Conservation (phyloP, 495 filamentous ascomycete genomes). For the Chaetomidium leptoderma region DNA sequence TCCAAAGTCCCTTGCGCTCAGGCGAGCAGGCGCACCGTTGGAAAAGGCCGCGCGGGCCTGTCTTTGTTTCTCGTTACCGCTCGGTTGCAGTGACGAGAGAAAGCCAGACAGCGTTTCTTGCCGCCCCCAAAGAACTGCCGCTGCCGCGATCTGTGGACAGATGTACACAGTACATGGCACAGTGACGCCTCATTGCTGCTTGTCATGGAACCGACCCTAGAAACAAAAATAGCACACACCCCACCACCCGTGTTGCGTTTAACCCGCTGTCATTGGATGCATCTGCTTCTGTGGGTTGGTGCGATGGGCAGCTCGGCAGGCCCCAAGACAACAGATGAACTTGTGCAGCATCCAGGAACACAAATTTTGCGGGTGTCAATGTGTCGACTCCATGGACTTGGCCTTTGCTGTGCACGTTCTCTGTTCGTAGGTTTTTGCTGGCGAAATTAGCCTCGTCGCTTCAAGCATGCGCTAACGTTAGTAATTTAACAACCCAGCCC, state of each 20-base stretch:
- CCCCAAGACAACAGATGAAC: neutral
- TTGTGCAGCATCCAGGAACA: no score
- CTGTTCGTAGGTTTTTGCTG: no score
- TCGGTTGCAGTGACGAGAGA: neutral
- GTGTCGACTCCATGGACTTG: no score
- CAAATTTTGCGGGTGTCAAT: no score
- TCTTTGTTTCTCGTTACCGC: neutral
- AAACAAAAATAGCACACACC: constrained; percentile 15
- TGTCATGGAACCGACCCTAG: neutral
- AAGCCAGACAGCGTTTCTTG: no score
- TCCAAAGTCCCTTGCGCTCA: no score
- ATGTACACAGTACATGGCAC: no score
- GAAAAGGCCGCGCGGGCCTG: neutral
- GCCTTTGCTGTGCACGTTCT: no score
- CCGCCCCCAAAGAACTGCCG: neutral
- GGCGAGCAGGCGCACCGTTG: neutral
- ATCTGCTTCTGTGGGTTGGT: neutral
- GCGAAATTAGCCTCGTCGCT: no score
- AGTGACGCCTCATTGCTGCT: neutral
- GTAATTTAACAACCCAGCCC: neutral
- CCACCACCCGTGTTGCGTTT: neutral
- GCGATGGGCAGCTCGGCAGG: neutral
- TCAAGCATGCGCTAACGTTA: neutral
- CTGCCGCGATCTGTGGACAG: neutral
- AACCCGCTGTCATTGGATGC: neutral